Conservation (phyloP, 305 asterid species). For the Fraxinus xanthoxyloides region DNA sequence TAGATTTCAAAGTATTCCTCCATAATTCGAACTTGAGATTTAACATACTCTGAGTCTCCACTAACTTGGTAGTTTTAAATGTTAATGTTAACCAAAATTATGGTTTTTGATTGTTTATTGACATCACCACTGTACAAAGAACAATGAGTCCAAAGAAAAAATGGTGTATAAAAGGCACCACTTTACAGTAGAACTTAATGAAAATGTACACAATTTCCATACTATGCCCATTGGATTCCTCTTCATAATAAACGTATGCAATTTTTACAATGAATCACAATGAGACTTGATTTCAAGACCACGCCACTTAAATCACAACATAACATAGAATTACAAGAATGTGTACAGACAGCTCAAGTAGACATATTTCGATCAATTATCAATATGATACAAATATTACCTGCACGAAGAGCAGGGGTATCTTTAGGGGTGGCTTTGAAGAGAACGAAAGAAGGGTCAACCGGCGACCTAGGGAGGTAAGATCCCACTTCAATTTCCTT, state of each 20-base stretch:
- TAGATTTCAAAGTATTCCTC: not conserved
- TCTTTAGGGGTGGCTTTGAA: conserved; percentile 80
- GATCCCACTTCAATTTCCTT: conserved; percentile 84
- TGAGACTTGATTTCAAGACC: not conserved
- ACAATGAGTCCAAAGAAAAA: not conserved
- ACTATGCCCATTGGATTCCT: not conserved
- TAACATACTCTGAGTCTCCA: not conserved
- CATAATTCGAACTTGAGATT: not conserved
- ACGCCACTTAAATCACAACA: not conserved
- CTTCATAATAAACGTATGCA: not conserved
- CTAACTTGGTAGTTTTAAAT: not conserved
- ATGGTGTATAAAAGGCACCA: not conserved
- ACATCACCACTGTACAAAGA: not conserved
- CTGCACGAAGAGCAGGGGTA: conserved; percentile 99
- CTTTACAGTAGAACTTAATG: not conserved
- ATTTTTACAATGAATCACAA: not conserved
- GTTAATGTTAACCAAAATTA: not conserved
- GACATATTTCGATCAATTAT: not conserved
- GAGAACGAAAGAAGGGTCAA: conserved; percentile 75
- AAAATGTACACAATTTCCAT: not conserved
- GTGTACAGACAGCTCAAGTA: not conserved
- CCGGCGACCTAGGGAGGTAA: conserved; percentile 66
- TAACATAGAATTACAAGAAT: not conserved
- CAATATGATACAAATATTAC: conserved; percentile 31
- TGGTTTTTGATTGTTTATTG: not conserved